A percentile compares a stretch with the other conserved stretches of the same genome.
Evolutionary conservation across 2,329 filamentous ascomycete species (phyloP).

Genomic region (Teratosphaeriaceae sp.): DNA sequence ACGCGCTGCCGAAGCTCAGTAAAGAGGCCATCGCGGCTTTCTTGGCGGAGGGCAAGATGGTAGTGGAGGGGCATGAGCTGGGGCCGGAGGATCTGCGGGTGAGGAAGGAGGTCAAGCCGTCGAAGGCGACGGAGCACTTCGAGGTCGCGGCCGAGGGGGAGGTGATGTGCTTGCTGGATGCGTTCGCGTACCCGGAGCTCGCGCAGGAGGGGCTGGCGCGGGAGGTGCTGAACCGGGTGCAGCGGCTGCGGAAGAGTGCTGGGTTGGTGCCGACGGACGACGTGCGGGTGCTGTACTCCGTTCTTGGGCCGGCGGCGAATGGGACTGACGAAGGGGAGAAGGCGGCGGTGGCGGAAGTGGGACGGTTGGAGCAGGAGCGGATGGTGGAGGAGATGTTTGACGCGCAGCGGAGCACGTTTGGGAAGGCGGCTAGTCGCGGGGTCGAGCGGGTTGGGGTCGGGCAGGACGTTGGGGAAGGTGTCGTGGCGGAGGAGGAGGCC

Average conservation of each 20-base stretch:
- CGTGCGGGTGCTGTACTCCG: slow-evolving; percentile 86
- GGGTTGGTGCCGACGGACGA: slow-evolving; percentile 88
- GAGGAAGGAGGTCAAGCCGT: slow-evolving; percentile 69
- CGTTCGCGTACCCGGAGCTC: slow-evolving; percentile 73
- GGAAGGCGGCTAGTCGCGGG: slow-evolving; percentile 28
- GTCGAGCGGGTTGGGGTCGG: slow-evolving; percentile 15
- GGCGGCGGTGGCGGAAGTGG: slow-evolving; percentile 19
- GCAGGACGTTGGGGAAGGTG: slow-evolving; percentile 42
- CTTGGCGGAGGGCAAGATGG: slow-evolving; percentile 63
- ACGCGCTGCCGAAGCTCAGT: slow-evolving; percentile 71
- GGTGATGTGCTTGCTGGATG: slow-evolving; percentile 85
- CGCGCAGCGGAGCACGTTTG: slow-evolving; percentile 27
- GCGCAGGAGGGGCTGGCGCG: slow-evolving; percentile 82
- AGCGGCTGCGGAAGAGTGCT: slow-evolving; percentile 88
- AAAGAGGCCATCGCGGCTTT: slow-evolving; percentile 78
- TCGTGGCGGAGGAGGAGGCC: slow-evolving; percentile 75
- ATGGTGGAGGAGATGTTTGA: slow-evolving; percentile 30
- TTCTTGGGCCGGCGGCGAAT: slow-evolving; percentile 47
- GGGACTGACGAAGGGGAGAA: slow-evolving; percentile 41
- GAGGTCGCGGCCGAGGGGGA: slow-evolving; percentile 87
- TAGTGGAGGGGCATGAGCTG: slow-evolving; percentile 79
- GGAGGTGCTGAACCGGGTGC: slow-evolving; percentile 89
- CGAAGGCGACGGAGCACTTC: slow-evolving; percentile 62
- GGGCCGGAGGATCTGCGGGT: slow-evolving; percentile 78
- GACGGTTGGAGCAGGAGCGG: slow-evolving; percentile 25